Conservation (phyloP, 2,329 filamentous ascomycete genomes). For the Alternaria alternata region DNA sequence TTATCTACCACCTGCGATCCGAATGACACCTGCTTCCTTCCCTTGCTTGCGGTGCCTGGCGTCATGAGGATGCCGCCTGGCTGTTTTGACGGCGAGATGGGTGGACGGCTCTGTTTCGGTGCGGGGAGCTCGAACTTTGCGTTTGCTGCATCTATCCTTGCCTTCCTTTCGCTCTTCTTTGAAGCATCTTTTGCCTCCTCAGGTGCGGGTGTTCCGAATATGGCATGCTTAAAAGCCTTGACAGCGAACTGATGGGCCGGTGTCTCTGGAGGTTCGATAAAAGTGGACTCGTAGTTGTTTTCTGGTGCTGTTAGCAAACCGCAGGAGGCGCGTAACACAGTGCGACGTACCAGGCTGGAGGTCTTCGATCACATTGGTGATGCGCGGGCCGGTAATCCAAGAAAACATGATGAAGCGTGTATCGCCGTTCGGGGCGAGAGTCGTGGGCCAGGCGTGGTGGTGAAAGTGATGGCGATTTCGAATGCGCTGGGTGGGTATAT, state of each 20-base stretch:
- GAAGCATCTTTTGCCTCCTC: constrained; percentile 49
- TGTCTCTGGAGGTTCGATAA: constrained; percentile 67
- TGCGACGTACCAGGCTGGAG: constrained; percentile 41
- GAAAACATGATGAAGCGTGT: constrained; percentile 42
- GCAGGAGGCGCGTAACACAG: background rate
- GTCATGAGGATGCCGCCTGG: constrained; percentile 69
- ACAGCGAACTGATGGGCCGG: constrained; percentile 72
- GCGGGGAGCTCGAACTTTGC: constrained; percentile 30
- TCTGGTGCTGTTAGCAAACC: constrained; percentile 33
- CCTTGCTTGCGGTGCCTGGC: constrained; percentile 64
- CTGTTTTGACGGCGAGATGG: constrained; percentile 64
- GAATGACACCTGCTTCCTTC: constrained; percentile 69
- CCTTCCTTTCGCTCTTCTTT: constrained; percentile 38
- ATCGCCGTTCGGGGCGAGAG: background rate
- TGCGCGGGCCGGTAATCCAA: constrained; percentile 51
- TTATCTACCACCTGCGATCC: constrained; percentile 65
- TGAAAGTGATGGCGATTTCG: constrained; percentile 4
- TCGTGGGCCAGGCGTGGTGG: background rate
- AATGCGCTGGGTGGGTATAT: constrained; percentile 11
- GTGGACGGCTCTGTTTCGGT: constrained; percentile 30
- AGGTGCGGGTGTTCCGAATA: constrained; percentile 69
- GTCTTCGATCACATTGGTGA: constrained; percentile 49
- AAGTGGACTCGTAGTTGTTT: constrained; percentile 50
- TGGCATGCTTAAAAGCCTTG: constrained; percentile 70
- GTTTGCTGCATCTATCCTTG: constrained; percentile 37